phyloP scores from a whole-genome alignment of 495 filamentous ascomycete species.

The Acidiella bohemica region DNA sequence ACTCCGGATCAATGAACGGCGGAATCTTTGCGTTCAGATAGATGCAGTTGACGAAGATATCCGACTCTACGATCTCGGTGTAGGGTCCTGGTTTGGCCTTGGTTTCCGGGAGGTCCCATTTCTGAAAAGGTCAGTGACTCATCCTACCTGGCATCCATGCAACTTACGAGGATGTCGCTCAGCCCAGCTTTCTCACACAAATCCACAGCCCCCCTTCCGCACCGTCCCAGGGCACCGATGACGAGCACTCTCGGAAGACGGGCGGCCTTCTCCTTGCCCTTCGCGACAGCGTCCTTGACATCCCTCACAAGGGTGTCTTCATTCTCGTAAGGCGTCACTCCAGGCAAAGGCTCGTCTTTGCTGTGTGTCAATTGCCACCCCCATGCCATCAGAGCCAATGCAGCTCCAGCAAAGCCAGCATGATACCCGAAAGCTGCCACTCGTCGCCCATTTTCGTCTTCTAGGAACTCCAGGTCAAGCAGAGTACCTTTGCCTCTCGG shows the following conservation, averaged over 20 bases:
- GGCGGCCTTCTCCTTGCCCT: slow-evolving; percentile 42
- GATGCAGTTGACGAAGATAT: slow-evolving; percentile 63
- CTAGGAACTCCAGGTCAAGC: slow-evolving; percentile 85
- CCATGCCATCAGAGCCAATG: slow-evolving; percentile 75
- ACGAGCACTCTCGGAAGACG: slow-evolving; percentile 41
- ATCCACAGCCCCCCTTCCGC: slow-evolving; percentile 74
- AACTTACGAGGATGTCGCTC: slow-evolving; percentile 15
- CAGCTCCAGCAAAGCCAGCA: slow-evolving; percentile 50
- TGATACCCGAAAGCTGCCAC: slow-evolving; percentile 55
- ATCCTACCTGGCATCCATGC: too few relatives aligned
- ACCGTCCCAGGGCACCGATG: slow-evolving; percentile 65
- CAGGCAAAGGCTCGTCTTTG: slow-evolving; percentile 47
- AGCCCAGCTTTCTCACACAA: slow-evolving; percentile 64
- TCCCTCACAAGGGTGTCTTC: slow-evolving; percentile 58
- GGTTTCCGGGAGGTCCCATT: slow-evolving; percentile 96
- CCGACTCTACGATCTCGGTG: slow-evolving; percentile 60
- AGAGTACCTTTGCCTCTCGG: slow-evolving; percentile 69
- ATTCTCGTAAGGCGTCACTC: slow-evolving; percentile 61
- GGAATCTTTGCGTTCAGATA: slow-evolving; percentile 61
- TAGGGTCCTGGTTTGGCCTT: slow-evolving; percentile 65
- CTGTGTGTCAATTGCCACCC: slow-evolving; percentile 70
- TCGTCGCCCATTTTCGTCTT: slow-evolving; percentile 50
- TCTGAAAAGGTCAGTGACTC: slow-evolving; percentile 30
- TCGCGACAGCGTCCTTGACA: slow-evolving; percentile 53
- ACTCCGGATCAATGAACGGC: slow-evolving; percentile 58